A percentile compares a stretch with the other conserved stretches of the same genome.
These are phyloP conservation scores for Wallacemonas sp. DNA, from an alignment of 208 protist species.

Conservation along the genomic window DNA sequence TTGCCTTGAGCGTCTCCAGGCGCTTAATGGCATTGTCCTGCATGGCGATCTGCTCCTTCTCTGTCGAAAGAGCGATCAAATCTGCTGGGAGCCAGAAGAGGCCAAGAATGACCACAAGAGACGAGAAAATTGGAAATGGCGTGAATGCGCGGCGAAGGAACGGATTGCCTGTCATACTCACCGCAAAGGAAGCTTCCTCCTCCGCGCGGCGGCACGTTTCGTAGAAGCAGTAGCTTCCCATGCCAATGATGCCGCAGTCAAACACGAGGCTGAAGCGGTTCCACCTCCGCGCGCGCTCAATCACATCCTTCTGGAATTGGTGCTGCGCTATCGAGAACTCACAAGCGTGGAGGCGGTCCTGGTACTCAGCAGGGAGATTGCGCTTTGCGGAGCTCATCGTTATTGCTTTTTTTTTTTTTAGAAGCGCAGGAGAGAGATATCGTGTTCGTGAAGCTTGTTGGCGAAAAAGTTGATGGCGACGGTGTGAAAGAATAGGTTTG, in stretches of 20 bases:
- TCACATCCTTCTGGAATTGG: conserved; percentile 17
- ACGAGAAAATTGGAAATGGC: conserved; percentile 35
- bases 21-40: conserved; percentile 24
- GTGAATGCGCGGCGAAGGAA: conserved; percentile 37
- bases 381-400: neutral
- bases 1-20: conserved; percentile 7
- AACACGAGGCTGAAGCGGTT: conserved; percentile 21
- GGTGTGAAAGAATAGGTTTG: neutral
- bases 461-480: neutral
- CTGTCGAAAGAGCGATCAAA: conserved; percentile 19
- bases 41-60: conserved; percentile 22
- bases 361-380: conserved; percentile 23
- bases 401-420: neutral
- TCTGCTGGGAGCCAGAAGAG: conserved; percentile 34
- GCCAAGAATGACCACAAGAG: conserved; percentile 22
- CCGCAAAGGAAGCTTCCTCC: conserved; percentile 30
- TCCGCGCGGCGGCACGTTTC: conserved; percentile 29
- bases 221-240: conserved; percentile 20
- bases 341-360: conserved; percentile 30
- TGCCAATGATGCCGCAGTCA: conserved; percentile 11
- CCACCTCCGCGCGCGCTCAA: conserved; percentile 19
- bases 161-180: conserved; percentile 28
- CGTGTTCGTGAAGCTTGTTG: neutral
- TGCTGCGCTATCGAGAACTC: conserved; percentile 24
- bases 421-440: neutral